Evolutionary conservation across 192 early-diverging fungal species (phyloP).

Genomic region (Coemansia javaensis): DNA sequence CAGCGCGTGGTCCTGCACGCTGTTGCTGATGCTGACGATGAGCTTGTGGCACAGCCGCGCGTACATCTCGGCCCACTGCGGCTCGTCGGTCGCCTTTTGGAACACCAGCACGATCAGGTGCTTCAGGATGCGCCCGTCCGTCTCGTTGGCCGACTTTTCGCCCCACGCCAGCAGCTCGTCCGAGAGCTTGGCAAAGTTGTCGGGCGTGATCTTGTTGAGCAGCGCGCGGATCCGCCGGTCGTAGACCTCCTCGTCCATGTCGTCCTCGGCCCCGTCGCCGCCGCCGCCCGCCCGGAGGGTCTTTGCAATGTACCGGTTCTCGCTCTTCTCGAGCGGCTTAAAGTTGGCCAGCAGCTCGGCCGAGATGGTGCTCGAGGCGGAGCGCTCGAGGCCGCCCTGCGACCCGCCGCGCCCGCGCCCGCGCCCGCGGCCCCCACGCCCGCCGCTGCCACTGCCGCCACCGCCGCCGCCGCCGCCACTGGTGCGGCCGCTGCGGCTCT

Average conservation of each 20-base stretch:
- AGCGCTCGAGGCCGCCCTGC: constrained; percentile 32
- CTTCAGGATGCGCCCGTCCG: constrained; percentile 67
- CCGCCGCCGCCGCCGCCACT: constrained; percentile 55
- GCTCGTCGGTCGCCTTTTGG: constrained; percentile 94
- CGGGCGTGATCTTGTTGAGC: constrained; percentile 95
- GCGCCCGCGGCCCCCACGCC: constrained; percentile 50
- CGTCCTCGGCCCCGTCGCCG: constrained; percentile 42
- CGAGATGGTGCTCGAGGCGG: background rate
- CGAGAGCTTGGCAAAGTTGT: constrained; percentile 87
- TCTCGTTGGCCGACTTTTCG: constrained; percentile 63
- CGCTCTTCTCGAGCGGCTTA: constrained; percentile 73
- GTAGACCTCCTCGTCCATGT: constrained; percentile 56
- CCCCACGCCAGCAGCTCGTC: constrained; percentile 77
- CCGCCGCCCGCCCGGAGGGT: constrained; percentile 24
- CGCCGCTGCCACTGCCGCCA: constrained; percentile 53
- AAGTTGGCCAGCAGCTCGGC: constrained; percentile 56
- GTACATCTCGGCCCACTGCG: constrained; percentile 86
- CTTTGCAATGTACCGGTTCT: constrained; percentile 73
- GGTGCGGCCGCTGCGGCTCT: constrained; percentile 55
- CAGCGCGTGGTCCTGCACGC: constrained; percentile 60
- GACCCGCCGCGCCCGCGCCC: constrained; percentile 57
- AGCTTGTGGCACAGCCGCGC: constrained; percentile 80
- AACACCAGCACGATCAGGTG: constrained; percentile 84
- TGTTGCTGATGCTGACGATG: constrained; percentile 59
- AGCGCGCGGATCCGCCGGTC: constrained; percentile 80